Conservation (phyloP, 2,329 filamentous ascomycete genomes). For the Paecilomyces dactylethromorphus region DNA sequence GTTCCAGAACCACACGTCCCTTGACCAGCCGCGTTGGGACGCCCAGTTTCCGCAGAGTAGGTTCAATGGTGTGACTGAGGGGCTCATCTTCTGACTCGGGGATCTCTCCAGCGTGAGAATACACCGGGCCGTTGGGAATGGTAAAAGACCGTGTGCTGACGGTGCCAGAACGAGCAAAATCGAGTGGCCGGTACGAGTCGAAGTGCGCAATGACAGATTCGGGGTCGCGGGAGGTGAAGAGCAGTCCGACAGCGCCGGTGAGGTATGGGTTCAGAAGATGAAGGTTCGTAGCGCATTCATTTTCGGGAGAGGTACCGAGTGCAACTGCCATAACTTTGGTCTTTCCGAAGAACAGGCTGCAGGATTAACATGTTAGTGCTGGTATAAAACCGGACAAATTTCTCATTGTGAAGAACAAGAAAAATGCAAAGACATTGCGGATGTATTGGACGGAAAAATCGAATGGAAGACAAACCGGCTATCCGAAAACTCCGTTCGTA, state of each 20-base stretch:
- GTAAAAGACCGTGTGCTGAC: conserved; percentile 67
- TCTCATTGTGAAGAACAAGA: background rate
- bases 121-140: conserved; percentile 76
- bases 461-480: conserved; percentile 54
- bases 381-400: background rate
- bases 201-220: conserved; percentile 67
- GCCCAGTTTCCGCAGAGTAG: conserved; percentile 78
- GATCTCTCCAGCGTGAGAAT: conserved; percentile 71
- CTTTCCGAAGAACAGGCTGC: conserved; percentile 94
- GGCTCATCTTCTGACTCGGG: conserved; percentile 76
- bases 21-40: conserved; percentile 84
- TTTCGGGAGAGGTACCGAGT: conserved; percentile 69
- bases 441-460: background rate
- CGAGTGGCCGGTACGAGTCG: conserved; percentile 62
- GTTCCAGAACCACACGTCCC: conserved; percentile 74
- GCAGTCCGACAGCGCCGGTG: conserved; percentile 75
- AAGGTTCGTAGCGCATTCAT: conserved; percentile 74
- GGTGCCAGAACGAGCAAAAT: conserved; percentile 86
- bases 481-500: conserved; percentile 77
- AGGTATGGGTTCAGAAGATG: conserved; percentile 64
- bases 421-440: conserved; percentile 22
- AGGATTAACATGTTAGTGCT: background rate
- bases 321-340: conserved; percentile 98
- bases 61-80: conserved; percentile 81
- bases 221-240: conserved; percentile 77